Conservation (phyloP, 805 yeast genomes). For the Saccharomyces eubayanus region DNA sequence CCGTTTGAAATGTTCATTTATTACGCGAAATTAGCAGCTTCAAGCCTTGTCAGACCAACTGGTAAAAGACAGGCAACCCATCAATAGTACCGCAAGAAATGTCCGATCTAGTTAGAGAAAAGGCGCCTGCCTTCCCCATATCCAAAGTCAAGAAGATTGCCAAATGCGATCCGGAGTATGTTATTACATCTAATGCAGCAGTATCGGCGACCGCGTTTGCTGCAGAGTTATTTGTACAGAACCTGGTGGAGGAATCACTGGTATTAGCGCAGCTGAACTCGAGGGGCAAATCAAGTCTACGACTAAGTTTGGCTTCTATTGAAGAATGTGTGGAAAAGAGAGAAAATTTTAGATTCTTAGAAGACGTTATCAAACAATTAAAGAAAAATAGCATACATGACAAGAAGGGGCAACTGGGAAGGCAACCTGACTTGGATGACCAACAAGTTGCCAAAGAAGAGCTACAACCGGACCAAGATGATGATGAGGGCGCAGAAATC, state of each 20-base stretch:
- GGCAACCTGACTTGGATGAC: constrained; percentile 12
- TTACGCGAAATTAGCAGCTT: not conserved
- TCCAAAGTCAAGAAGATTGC: constrained; percentile 23
- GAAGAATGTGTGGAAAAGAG: constrained; percentile 14
- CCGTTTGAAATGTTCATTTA: not conserved
- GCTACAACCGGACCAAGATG: not conserved
- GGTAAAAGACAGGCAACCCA: not conserved
- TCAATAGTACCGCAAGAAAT: not conserved
- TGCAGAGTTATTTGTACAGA: constrained; percentile 21
- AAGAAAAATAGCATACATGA: constrained; percentile 15
- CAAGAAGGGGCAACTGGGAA: constrained; percentile 18
- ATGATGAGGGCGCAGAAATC: constrained; percentile 7
- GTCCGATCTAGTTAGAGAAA: constrained; percentile 5
- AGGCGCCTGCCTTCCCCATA: constrained; percentile 16
- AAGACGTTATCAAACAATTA: constrained; percentile 21
- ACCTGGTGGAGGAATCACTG: constrained; percentile 20
- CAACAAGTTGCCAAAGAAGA: not conserved
- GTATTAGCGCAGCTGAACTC: constrained; percentile 14
- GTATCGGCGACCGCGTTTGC: constrained; percentile 22
- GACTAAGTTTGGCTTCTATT: constrained; percentile 18
- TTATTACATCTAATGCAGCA: constrained; percentile 20
- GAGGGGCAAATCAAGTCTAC: constrained; percentile 8
- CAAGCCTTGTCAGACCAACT: not conserved
- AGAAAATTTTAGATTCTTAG: constrained; percentile 18
- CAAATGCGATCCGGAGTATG: constrained; percentile 18